These are phyloP conservation scores for Neurospora sp. DNA, from an alignment of 495 filamentous ascomycete genomes.

Conservation along the genomic window DNA sequence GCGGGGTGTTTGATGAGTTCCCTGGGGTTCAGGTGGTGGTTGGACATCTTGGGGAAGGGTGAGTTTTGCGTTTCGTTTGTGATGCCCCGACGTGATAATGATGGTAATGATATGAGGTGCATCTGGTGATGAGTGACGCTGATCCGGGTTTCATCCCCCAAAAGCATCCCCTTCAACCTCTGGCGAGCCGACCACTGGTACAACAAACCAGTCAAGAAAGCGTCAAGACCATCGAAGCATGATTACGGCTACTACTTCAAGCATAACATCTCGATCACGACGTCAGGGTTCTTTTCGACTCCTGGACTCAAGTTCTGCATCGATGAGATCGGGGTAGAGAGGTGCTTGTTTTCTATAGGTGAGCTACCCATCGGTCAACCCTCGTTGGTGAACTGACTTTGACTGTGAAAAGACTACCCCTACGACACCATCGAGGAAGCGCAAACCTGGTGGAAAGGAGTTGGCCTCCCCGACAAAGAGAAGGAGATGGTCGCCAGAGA, in stretches of 20 bases:
- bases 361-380: background rate
- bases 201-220: slow-evolving; percentile 39
- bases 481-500: slow-evolving; percentile 41
- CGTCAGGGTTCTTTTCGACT: slow-evolving; percentile 51
- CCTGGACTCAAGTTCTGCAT: slow-evolving; percentile 41
- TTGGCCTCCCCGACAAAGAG: slow-evolving; percentile 33
- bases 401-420: slow-evolving; percentile 19
- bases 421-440: slow-evolving; percentile 41
- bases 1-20: slow-evolving; percentile 40
- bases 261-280: slow-evolving; percentile 54
- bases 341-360: slow-evolving; percentile 32
- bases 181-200: slow-evolving; percentile 55
- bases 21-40: slow-evolving; percentile 49
- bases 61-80: slow-evolving; percentile 3
- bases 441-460: slow-evolving; percentile 41
- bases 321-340: slow-evolving; percentile 24
- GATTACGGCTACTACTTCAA: slow-evolving; percentile 53
- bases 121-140: background rate
- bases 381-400: background rate
- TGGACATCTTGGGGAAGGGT: slow-evolving; percentile 52
- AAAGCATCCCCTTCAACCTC: slow-evolving; percentile 53
- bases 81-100: too few species aligned
- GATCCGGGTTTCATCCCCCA: background rate
- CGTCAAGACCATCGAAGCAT: slow-evolving; percentile 43
- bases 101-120: background rate